Base-by-base conservation (phyloP, 176 grass and related monocot species). In the Triticum dicoccoides region DNA sequence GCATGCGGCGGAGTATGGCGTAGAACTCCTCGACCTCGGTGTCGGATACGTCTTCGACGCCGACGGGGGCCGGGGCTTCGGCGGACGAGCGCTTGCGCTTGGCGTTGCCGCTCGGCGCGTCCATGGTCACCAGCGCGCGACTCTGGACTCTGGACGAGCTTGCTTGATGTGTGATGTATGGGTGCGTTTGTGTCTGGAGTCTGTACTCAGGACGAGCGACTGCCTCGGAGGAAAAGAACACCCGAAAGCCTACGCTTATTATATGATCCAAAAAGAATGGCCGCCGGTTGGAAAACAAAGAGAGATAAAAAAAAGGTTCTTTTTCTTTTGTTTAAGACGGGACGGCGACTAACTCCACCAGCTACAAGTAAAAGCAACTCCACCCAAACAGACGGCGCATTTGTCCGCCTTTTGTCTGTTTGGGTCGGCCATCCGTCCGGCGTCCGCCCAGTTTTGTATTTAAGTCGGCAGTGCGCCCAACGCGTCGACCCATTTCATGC, bases 11-110 rank as follows among this genome's bases (percentile, higher is more conserved):
- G 14, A 97, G 85, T 85, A 97, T 97, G 83, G 94, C 92, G 94
- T 92, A 94, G 85, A 97, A 97, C 78, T 97, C 95, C 67, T 94
- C 92, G n/a, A 94, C 90, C 88, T 97, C 92, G 20, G 88, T 84
- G 64, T 97, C 94, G 29, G 94, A 84, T 5, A 86, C 94, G 29
- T 91, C 89, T 1, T 83, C 85, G 37, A 59, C 45, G 83, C 2
- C 34, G 11, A 51, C 45, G 52, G 52, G 5, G 17, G 52, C 30
- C 13, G 41, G 33, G 12, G 71, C 70, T 33, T 44, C 15, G 76
- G 62, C 78, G 73, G 71, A 58, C 0, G 68, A 8, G 89, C 74
- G 88, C 82, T 84, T 86, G 79, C 69, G 79, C 76, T 91, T 84
- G 82, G 27, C 42, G 52, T 35, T 34, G 69, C 47, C 2, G 10